Conservation (phyloP, 805 yeast genomes). For the Lipomyces sp. region DNA sequence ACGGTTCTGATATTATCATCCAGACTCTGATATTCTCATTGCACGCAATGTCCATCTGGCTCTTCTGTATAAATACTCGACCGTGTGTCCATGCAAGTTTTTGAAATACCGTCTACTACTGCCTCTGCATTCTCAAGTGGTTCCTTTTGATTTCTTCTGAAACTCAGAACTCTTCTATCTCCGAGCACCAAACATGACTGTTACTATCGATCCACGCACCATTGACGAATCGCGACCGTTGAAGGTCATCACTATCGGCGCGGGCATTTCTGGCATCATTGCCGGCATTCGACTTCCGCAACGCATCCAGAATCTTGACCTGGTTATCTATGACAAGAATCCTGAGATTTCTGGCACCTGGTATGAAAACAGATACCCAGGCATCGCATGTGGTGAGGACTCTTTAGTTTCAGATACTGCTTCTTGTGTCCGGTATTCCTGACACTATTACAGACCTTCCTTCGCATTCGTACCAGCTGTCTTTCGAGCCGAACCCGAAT, state of each 20-base stretch:
- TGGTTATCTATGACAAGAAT: slow-evolving; percentile 34
- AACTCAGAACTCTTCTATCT: too few species aligned
- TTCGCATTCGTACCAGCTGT: slow-evolving; percentile 34
- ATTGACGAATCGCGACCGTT: slow-evolving; percentile 24
- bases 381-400: slow-evolving; percentile 34
- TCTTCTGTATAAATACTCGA: too few species aligned
- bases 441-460: slow-evolving; percentile 25
- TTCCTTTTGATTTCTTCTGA: too few species aligned
- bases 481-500: slow-evolving; percentile 34
- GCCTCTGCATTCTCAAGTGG: too few species aligned
- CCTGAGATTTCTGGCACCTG: slow-evolving; percentile 36
- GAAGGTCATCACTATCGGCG: slow-evolving; percentile 33
- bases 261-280: slow-evolving; percentile 35
- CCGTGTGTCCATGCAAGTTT: too few species aligned
- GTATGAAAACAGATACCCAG: slow-evolving; percentile 34
- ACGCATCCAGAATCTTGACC: slow-evolving; percentile 31
- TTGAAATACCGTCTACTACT: too few species aligned
- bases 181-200: slow-evolving; percentile 3
- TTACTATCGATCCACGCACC: neutral
- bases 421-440: neutral
- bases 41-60: too few species aligned
- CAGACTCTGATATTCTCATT: too few species aligned
- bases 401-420: slow-evolving; percentile 22
- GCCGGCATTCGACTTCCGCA: slow-evolving; percentile 30
- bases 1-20: too few species aligned